These are phyloP conservation scores for Paecilomyces fulvus DNA, from an alignment of 2,329 filamentous ascomycete genomes.

Conservation along the genomic window DNA sequence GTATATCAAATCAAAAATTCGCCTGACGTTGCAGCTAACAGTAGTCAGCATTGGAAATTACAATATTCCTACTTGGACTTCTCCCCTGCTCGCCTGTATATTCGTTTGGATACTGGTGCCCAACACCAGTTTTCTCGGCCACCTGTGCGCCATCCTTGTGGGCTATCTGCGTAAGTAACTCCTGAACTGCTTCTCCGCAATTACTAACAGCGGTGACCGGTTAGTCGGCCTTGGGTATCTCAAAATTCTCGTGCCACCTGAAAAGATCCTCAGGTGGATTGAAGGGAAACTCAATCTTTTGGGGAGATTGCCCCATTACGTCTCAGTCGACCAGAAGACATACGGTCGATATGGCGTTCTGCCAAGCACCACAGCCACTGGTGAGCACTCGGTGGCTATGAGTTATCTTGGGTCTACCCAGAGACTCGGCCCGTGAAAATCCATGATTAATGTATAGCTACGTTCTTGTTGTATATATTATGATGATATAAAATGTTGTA, in stretches of 20 bases:
- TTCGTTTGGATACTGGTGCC: conserved; percentile 70
- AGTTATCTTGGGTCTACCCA: conserved; percentile 57
- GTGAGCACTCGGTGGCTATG: conserved; percentile 37
- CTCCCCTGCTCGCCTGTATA: conserved; percentile 68
- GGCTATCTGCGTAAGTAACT: conserved; percentile 70
- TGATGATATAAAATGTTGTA: conserved; percentile 4
- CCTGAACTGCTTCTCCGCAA: background rate
- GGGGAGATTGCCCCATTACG: conserved; percentile 77
- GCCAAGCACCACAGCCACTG: conserved; percentile 45
- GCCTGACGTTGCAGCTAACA: conserved; percentile 4
- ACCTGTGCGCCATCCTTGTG: conserved; percentile 71
- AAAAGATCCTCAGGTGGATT: conserved; percentile 78
- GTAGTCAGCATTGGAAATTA: conserved; percentile 45
- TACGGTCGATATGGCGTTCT: conserved; percentile 87
- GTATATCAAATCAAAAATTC: background rate
- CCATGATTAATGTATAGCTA: conserved; percentile 3
- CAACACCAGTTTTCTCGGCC: conserved; percentile 74
- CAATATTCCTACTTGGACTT: conserved; percentile 86
- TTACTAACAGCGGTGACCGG: conserved; percentile 6
- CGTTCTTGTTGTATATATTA: conserved; percentile 25
- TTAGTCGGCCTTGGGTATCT: conserved; percentile 78
- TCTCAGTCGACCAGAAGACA: conserved; percentile 92
- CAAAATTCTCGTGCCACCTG: conserved; percentile 80
- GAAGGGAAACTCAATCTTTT: conserved; percentile 82
- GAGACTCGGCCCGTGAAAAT: conserved; percentile 57